Percentiles rank a stretch among this genome's conserved stretches.
These are phyloP conservation scores for Suhomyces sp. DNA, from an alignment of 805 yeast genomes.

Conservation along the genomic window DNA sequence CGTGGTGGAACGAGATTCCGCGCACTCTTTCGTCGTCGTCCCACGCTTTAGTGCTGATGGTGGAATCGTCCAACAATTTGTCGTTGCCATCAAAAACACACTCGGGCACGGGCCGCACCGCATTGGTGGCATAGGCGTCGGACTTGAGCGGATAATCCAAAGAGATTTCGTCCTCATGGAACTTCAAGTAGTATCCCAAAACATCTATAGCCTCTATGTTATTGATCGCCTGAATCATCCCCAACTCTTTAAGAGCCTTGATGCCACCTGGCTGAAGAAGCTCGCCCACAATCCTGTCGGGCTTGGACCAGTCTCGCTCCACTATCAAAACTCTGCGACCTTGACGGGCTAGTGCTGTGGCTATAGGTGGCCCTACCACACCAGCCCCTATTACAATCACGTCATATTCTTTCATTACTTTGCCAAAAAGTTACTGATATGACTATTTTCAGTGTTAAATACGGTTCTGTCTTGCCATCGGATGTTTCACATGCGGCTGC, in stretches of 20 bases:
- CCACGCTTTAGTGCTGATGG: slow-evolving; percentile 50
- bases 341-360: slow-evolving; percentile 84
- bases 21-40: slow-evolving; percentile 54
- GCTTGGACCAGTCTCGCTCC: slow-evolving; percentile 88
- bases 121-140: slow-evolving; percentile 39
- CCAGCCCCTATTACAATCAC: slow-evolving; percentile 98
- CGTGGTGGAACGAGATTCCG: slow-evolving; percentile 94
- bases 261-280: slow-evolving; percentile 97
- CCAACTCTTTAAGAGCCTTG: slow-evolving; percentile 74
- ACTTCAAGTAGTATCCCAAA: slow-evolving; percentile 78
- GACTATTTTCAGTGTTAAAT: neutral
- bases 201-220: slow-evolving; percentile 75
- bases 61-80: slow-evolving; percentile 45
- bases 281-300: slow-evolving; percentile 97
- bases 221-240: slow-evolving; percentile 73
- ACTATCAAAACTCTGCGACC: slow-evolving; percentile 77
- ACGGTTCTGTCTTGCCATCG: neutral
- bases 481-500: neutral
- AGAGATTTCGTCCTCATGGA: slow-evolving; percentile 51
- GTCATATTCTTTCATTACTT: slow-evolving; percentile 47
- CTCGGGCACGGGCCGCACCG: slow-evolving; percentile 49
- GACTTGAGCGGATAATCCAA: slow-evolving; percentile 71
- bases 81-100: slow-evolving; percentile 61
- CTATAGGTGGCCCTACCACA: slow-evolving; percentile 91
- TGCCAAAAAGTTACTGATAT: no score